Evolutionary conservation across 805 yeast species (phyloP).

Genomic region (Saccharomycodes ludwigii): DNA sequence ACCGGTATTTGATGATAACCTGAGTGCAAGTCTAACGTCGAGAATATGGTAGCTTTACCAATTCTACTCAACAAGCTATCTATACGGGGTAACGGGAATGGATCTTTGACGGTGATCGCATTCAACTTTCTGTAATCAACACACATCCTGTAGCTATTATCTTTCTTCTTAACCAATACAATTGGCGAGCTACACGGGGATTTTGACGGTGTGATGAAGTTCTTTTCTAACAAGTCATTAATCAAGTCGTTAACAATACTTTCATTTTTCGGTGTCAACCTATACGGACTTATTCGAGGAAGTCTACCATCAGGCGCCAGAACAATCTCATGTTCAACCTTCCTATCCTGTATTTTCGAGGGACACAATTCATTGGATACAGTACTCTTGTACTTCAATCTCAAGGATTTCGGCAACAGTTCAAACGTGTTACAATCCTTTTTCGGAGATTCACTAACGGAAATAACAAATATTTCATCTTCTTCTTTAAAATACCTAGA

Average conservation of each 20-base stretch:
- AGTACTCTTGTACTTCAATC: no score
- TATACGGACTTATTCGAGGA: no score
- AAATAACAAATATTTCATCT: no score
- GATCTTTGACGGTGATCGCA: slow-evolving; percentile 6
- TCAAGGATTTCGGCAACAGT: no score
- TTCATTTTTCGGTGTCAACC: slow-evolving; percentile 9
- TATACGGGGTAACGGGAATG: slow-evolving; percentile 7
- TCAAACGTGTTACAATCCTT: no score
- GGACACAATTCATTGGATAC: no score
- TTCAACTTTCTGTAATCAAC: slow-evolving; percentile 8
- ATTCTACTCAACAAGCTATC: slow-evolving; percentile 4
- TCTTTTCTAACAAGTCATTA: slow-evolving; percentile 6
- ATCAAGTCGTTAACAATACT: slow-evolving; percentile 3
- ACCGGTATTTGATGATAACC: slow-evolving; percentile 10
- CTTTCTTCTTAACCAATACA: slow-evolving; percentile 10
- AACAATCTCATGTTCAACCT: no score
- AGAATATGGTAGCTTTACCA: slow-evolving; percentile 4
- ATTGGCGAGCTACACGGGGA: slow-evolving; percentile 10
- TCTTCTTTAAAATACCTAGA: no score
- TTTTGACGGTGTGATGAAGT: slow-evolving; percentile 6
- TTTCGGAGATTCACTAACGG: no score
- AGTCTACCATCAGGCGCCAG: no score
- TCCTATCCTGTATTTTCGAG: no score
- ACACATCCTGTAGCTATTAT: slow-evolving; percentile 6
- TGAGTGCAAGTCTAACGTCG: slow-evolving; percentile 7